Evolutionary conservation across 164 flowering plant genomes (phyloP).

Genomic region (Stephania cephalantha): DNA sequence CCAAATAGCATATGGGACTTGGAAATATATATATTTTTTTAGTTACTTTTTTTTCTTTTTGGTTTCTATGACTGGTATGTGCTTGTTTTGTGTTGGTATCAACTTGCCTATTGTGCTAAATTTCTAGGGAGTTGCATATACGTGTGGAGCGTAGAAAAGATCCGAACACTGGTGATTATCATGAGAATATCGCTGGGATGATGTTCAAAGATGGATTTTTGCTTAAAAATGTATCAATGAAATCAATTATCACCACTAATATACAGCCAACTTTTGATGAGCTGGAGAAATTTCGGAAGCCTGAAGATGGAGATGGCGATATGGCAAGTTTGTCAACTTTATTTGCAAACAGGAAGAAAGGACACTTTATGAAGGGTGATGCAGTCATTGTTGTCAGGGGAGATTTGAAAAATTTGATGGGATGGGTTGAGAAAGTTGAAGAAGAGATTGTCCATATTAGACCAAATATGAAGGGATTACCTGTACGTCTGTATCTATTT

Average conservation of each 20-base stretch:
- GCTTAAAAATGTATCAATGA: constrained; percentile 69
- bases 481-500: constrained; percentile 61
- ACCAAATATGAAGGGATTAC: constrained; percentile 73
- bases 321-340: constrained; percentile 59
- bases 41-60: neutral
- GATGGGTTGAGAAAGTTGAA: constrained; percentile 95
- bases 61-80: neutral
- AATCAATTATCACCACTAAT: constrained; percentile 69
- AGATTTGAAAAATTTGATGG: constrained; percentile 84
- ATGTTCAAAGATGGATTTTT: constrained; percentile 80
- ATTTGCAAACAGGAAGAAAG: constrained; percentile 86
- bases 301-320: constrained; percentile 75
- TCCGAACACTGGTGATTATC: constrained; percentile 60
- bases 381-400: constrained; percentile 84
- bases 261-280: constrained; percentile 90
- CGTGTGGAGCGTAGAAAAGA: constrained; percentile 80
- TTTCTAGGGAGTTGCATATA: constrained; percentile 66
- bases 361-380: constrained; percentile 96
- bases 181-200: constrained; percentile 68
- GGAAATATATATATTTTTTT: neutral
- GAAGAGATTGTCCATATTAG: constrained; percentile 81
- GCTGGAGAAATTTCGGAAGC: constrained; percentile 80
- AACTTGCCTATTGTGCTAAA: constrained; percentile 4
- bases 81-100: neutral
- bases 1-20: too few relatives aligned